Base-by-base conservation (phyloP, 495 filamentous ascomycete genomes). In the Penicillium odoratum region DNA sequence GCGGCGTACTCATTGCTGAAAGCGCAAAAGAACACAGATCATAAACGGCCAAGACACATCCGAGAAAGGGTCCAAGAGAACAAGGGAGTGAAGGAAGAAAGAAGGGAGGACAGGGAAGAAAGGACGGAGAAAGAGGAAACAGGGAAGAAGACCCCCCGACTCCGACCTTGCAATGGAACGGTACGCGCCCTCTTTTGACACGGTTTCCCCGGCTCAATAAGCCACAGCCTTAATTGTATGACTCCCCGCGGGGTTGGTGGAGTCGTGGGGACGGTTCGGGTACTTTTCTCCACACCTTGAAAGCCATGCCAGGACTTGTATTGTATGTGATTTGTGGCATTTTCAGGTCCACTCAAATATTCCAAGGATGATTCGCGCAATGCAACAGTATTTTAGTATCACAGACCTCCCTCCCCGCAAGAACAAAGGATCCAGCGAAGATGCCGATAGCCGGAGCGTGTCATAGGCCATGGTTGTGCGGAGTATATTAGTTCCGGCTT, bases 1-100 rank as follows among this genome's bases (percentile, higher is more conserved):
- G 44, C 30, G 66, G 40, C 18, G 58, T 64, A 67, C 67, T 71
- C 74, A 76, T 76, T 44, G 51, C 57, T 26, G 46, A 16, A 15
- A 30, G 47, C 49, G 49, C 34, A 6, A 36, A 18, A 53, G 30
- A 40, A 48, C 53, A 44, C 47, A 46, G 33, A 55, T 52, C 58
- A 53, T 53, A 56, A 36, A 48, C 36, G 25, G 18, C 31, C 31
- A 33, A 42, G 47, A 30, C 40, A 42, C 51, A 59, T 58, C 25
- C 29, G 42, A 53, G 18, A 54, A 36, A 28, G 25, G 34, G 18
- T 31, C 18, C 46, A 38, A 47, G 29, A 40, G 51, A 58, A 25
- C 29, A 43, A 47, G 46, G 31, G 48, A 25, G 52, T 11, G 33
- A 43, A 58, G 49, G 25, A 60, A 30, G 31, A 30, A 38, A 51